Evolutionary conservation across 2,329 filamentous ascomycete genomes (phyloP), one percentile per base, ranked within the genome.

Genomic region (Pseudonectria buxi): DNA sequence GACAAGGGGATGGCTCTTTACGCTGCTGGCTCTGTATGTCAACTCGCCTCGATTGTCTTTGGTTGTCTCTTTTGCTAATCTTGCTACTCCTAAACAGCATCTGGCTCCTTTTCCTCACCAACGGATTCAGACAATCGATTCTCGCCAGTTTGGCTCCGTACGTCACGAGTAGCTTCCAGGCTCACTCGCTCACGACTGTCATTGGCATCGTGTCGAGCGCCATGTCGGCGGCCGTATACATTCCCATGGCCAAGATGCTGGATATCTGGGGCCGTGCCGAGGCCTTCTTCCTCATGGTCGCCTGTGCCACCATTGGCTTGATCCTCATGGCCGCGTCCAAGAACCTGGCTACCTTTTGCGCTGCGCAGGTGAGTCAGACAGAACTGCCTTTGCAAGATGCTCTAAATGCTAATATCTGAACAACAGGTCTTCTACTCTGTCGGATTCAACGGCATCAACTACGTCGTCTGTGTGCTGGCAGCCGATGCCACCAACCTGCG

Each of bases 261-360:
- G 74, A 83, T 53, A 61, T 81, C 25, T 82, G 75, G 64, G 78
- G 76, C 32, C 72, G 78, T 26, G 69, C 76, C 10, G 68, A 78
- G 46, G 77, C 75, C 9, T 76, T 78, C 50, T 58, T 71, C 22
- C 45, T 76, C 32, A 74, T 76, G 57, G 63, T 72, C 2, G 36
- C 57, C 15, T 63, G 72, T 15, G 64, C 68, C 33, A 64, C 70
- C 4, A 26, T 67, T 36, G 65, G 63, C 12, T 64, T 81, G 30
- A 66, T 79, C 26, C 65, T 84, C 49, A 79, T 81, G 64, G 80
- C 81, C 13, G 65, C 66, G 0, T 80, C 69, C 47, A 61, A 69
- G 6, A 53, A 51, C 33, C 46, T 62, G 6, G 45, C 49, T 2
- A 56, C 57, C 6, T 63, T 75, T 51, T 72, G 72, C 37, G 76